phyloP scores from a whole-genome alignment of 192 early-diverging fungal species.

The Podila epigama region DNA sequence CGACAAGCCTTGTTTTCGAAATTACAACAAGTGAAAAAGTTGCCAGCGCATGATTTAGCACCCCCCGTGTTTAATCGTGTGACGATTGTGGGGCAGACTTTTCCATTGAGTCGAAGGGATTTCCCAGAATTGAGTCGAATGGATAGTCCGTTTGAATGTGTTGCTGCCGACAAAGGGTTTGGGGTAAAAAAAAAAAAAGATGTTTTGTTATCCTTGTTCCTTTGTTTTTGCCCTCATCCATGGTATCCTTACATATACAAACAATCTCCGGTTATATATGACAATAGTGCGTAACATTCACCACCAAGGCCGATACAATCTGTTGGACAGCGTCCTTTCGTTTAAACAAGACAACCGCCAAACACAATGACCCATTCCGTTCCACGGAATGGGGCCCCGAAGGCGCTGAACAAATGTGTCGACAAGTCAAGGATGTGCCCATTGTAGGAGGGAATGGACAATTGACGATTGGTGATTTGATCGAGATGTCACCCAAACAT shows the following conservation, averaged over 20 bases:
- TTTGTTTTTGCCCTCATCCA: too few relatives aligned
- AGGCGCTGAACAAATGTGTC: background rate
- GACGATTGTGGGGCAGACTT: background rate
- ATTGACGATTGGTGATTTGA: conserved; percentile 19
- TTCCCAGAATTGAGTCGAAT: background rate
- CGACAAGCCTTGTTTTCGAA: background rate
- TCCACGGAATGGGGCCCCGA: conserved; percentile 27
- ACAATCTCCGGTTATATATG: background rate
- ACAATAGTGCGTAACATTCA: background rate
- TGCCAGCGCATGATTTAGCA: background rate
- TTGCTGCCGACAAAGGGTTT: background rate
- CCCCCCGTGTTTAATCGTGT: background rate
- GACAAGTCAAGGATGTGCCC: background rate
- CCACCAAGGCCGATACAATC: background rate
- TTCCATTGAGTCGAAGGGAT: background rate
- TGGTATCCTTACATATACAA: too few relatives aligned
- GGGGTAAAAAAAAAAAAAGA: too few relatives aligned
- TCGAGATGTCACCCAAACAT: conserved; percentile 15
- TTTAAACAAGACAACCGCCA: background rate
- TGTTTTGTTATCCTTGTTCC: too few relatives aligned
- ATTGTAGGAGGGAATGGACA: conserved; percentile 10
- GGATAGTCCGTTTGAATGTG: background rate
- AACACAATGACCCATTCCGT: conserved; percentile 1
- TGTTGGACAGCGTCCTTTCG: background rate
- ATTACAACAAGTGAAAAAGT: background rate